Evolutionary conservation across 768 basidiomycete species (phyloP), one percentile per base, ranked within the genome.

Genomic region (Sporobolomyces phaffii): DNA sequence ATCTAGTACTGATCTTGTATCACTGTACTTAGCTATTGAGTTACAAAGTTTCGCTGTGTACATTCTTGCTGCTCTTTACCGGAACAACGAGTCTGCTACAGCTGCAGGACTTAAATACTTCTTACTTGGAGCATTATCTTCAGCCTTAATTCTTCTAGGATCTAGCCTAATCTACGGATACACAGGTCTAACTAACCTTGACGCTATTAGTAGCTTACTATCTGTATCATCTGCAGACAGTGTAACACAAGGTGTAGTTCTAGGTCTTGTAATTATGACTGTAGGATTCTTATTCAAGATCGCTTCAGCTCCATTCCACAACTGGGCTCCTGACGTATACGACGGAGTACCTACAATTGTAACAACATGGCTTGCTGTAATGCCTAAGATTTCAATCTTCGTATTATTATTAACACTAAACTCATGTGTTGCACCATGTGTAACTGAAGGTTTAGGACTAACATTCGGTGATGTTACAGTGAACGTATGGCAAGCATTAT

Each of bases 1-100:
- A 64, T 71, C 70, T 59, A 68, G 61, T 65, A 60, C 64, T 56
- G 70, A 73, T 68, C 62, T 73, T 68, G 62, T 73, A 57, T 64
- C 65, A 45, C 47, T 73, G 61, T 73, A 71, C 58, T 63, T 73
- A 68, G 45, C 62, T 51, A 61, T 73, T 64, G 72, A 73, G 63
- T 62, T 73, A 70, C 72, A 73, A 65, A 68, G 66, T 54, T 73
- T 73, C 60, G 72, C 64, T 59, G 72, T 73, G 28, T 73, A 73
- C 60, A 68, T 73, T 59, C 65, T 70, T 60, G 65, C 72, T 50
- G 57, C 69, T 64, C 59, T 73, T 33, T 73, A 70, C 63, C 66
- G 69, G 62, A 63, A 73, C 47, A 60, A 61, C 59, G 72, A 73
- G 68, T 70, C 72, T 61, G 64, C 65, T 44, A 70, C 69, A 54